These are phyloP conservation scores for Magnusiomyces clavatus DNA, from an alignment of 1,139 yeast species.

Conservation along the genomic window DNA sequence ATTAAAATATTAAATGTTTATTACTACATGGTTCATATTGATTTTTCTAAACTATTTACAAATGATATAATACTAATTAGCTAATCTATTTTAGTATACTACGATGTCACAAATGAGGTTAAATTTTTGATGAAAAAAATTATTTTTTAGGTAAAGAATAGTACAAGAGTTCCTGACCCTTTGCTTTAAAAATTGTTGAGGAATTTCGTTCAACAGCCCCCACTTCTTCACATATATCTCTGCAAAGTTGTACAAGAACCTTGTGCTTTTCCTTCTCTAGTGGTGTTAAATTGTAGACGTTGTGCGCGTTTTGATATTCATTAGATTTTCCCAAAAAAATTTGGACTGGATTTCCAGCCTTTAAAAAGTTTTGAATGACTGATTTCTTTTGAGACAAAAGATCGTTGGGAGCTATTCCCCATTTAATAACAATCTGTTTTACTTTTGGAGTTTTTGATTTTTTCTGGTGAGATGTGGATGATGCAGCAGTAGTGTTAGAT, in stretches of 20 bases:
- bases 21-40: not conserved
- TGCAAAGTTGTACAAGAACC: constrained; percentile 23
- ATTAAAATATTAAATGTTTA: not conserved
- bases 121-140: too few species aligned
- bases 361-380: constrained; percentile 31
- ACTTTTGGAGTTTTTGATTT: not conserved
- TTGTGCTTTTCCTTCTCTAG: constrained; percentile 29
- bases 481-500: not conserved
- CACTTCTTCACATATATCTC: constrained; percentile 22
- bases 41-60: not conserved
- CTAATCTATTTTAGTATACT: not conserved
- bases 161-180: not conserved
- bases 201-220: constrained; percentile 24
- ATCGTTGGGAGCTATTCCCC: constrained; percentile 29
- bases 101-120: too few species aligned
- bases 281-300: constrained; percentile 15
- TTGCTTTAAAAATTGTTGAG: not conserved
- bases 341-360: constrained; percentile 27
- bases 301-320: constrained; percentile 27
- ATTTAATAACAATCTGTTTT: constrained; percentile 29
- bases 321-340: constrained; percentile 23
- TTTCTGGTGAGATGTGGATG: not conserved
- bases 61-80: not conserved
- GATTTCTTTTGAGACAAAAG: constrained; percentile 28
- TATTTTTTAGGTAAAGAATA: not conserved